These are phyloP conservation scores for Peronospora destructor DNA, from an alignment of 352 stramenopile species.

Conservation along the genomic window DNA sequence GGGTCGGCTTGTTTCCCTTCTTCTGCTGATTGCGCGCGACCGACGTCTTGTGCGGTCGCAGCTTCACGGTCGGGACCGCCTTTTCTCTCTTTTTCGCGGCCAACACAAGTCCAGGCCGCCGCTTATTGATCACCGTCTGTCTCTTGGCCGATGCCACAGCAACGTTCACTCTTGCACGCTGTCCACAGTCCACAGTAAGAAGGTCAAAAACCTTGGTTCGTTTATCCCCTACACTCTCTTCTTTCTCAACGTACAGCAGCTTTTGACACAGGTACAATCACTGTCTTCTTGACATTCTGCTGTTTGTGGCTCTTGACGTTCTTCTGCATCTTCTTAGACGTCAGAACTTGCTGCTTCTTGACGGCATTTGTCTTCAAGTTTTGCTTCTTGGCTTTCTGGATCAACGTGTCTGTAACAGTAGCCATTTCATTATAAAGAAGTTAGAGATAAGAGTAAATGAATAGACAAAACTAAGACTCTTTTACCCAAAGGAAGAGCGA, in stretches of 20 bases:
- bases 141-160: constrained; percentile 52
- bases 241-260: constrained; percentile 33
- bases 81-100: constrained; percentile 26
- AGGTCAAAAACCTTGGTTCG: neutral
- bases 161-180: constrained; percentile 39
- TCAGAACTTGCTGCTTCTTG: constrained; percentile 14
- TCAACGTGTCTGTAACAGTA: constrained; percentile 30
- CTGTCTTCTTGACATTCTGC: constrained; percentile 71
- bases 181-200: constrained; percentile 3
- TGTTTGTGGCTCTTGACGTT: constrained; percentile 36
- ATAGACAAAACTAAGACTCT: neutral
- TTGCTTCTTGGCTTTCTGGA: constrained; percentile 38
- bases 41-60: constrained; percentile 43
- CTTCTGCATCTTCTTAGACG: constrained; percentile 5
- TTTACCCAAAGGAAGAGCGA: constrained; percentile 43
- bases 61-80: constrained; percentile 27
- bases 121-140: constrained; percentile 67
- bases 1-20: constrained; percentile 7
- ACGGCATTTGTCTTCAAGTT: constrained; percentile 18
- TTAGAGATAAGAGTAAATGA: neutral
- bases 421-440: neutral
- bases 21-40: constrained; percentile 29
- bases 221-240: neutral
- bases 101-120: constrained; percentile 47
- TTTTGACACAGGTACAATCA: constrained; percentile 61